Evolutionary conservation across 768 basidiomycete genomes (phyloP), one percentile per base, ranked within the genome.

Genomic region (Rhodotorula diobovata): DNA sequence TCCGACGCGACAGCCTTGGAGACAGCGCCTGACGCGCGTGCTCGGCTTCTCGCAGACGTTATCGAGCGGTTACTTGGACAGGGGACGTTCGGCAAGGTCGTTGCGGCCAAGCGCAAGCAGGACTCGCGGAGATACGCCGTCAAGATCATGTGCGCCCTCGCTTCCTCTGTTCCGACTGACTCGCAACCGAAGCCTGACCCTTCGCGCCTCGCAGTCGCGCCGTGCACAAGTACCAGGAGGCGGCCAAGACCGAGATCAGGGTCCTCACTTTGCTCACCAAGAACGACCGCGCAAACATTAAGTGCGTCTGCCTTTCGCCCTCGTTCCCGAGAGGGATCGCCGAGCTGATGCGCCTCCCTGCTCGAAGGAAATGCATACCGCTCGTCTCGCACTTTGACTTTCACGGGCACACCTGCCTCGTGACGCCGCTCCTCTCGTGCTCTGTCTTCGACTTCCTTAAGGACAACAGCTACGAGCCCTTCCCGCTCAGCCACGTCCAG

Each of bases 371-470:
- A 88, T 99, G 96, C 82, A 96, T 99, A 63, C 94, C 97, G 81
- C 84, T 98, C 41, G 83, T 93, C 63, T 87, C 92, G 77, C 91
- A 88, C 86, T 98, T 99, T 80, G 95, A 98, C 83, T 92, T 91
- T 81, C 87, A 91, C 76, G 96, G 96, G 82, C 96, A 99, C 81
- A 93, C 97, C 76, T 99, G 96, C 80, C 83, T 99, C 30, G 96
- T 98, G 61, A 94, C 93, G 9, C 93, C 96, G 79, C 85, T 99
- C 34, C 84, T 98, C 62, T 93, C 93, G 71, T 91, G 92, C 89
- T 97, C 94, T 81, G 90, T 99, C 28, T 99, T 97, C 79, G 96
- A 99, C 80, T 99, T 98, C 81, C 84, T 99, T 77, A 98, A 97
- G 84, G 93, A 95, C 80, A 99, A 99, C 81, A 87, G 89, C 66